Percentiles rank a stretch among this genome's conserved stretches.
Evolutionary conservation across 192 early-diverging fungal species (phyloP).

Genomic region (Podila epigama): DNA sequence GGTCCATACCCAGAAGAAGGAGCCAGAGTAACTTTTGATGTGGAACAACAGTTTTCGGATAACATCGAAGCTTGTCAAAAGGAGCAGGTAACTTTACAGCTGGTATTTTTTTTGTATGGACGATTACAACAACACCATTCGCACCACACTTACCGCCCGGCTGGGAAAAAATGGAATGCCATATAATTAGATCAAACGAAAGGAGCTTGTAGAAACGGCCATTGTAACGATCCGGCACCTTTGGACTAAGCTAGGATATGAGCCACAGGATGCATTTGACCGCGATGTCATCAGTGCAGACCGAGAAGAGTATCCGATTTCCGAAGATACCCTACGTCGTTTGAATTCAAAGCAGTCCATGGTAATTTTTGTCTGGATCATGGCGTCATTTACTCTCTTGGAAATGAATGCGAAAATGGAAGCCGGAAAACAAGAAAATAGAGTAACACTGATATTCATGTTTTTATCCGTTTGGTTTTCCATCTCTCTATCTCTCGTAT

Average conservation of each 20-base stretch:
- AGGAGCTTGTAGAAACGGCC: slow-evolving; percentile 8
- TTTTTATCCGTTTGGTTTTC: neutral
- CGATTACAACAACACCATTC: neutral
- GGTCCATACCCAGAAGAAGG: slow-evolving; percentile 33
- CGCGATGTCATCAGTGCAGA: slow-evolving; percentile 14
- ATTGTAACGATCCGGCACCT: slow-evolving; percentile 20
- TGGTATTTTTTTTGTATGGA: neutral
- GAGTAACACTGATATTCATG: neutral
- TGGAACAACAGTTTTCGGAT: slow-evolving; percentile 25
- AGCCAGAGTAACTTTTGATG: slow-evolving; percentile 22
- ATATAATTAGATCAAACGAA: slow-evolving; percentile 16
- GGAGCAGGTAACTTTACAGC: slow-evolving; percentile 12
- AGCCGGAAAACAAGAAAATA: no score
- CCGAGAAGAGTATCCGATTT: neutral
- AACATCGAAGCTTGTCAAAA: slow-evolving; percentile 28
- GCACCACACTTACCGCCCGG: neutral
- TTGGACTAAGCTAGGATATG: slow-evolving; percentile 34
- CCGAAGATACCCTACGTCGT: slow-evolving; percentile 26
- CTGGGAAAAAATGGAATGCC: neutral
- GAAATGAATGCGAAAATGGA: neutral
- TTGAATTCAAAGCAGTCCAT: slow-evolving; percentile 20
- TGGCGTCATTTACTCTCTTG: neutral
- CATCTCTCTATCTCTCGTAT: no score
- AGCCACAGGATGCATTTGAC: slow-evolving; percentile 26
- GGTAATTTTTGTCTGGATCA: neutral